Percentiles rank a stretch among this genome's conserved stretches.
Conservation (phyloP, 1,284 basidiomycete genomes). For the Tylopilus sp. region DNA sequence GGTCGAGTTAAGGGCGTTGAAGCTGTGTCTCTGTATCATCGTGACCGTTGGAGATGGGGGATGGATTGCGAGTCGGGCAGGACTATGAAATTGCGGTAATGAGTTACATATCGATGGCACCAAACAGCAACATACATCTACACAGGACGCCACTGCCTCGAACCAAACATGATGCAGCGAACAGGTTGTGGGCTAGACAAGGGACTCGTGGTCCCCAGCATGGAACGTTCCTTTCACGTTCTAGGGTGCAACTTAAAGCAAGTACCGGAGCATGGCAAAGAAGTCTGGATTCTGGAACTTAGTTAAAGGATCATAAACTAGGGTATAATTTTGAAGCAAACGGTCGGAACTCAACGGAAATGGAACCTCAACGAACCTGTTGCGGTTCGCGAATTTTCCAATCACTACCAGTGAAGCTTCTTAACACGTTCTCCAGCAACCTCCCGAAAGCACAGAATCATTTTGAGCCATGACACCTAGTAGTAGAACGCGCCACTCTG, state of each 20-base stretch:
- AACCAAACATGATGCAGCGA: not conserved
- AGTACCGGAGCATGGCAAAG: not conserved
- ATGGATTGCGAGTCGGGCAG: conserved; percentile 4
- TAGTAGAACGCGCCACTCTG: conserved; percentile 6
- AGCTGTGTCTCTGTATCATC: conserved; percentile 69
- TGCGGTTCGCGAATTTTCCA: too few species aligned
- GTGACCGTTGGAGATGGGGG: conserved; percentile 20
- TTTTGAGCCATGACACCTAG: too few species aligned
- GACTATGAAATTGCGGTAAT: conserved; percentile 16
- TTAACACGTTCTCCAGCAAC: too few species aligned
- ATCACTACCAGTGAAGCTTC: too few species aligned
- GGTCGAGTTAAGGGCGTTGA: conserved; percentile 83
- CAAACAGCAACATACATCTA: conserved; percentile 39
- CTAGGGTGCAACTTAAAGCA: conserved; percentile 8
- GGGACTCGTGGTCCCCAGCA: conserved; percentile 7
- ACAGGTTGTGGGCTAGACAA: not conserved
- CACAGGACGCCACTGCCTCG: conserved; percentile 7
- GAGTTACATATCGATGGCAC: conserved; percentile 41
- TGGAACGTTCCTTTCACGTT: conserved; percentile 18
- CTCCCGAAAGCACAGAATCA: too few species aligned
- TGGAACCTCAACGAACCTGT: not conserved
- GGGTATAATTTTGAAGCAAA: conserved; percentile 2
- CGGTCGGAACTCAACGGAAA: conserved; percentile 15
- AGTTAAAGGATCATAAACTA: too few species aligned
- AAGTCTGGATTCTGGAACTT: not conserved